Base-by-base conservation (phyloP, 352 stramenopile genomes). In the Pythium coloratum region DNA sequence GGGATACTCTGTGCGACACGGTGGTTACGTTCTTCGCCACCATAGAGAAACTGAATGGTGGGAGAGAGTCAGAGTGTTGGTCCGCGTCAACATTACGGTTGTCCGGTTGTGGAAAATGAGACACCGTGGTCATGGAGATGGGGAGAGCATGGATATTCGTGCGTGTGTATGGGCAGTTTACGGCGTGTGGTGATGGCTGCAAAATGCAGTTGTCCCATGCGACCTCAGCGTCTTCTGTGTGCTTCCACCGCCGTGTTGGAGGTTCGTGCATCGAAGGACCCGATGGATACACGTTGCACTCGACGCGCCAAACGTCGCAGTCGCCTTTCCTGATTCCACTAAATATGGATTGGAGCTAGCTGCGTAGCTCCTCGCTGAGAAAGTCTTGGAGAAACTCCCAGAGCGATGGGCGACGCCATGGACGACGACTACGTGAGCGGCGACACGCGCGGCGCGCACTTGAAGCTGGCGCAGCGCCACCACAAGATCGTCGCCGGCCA, bases 381-480 rank as follows among this genome's bases (percentile, higher is more conserved):
- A 16, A 44, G 36, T 38, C 33, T 38, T 6, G 16, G 36, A 44
- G 36, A 44, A 44, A 44, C 36, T 44, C 36, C 36, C 7, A 10
- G 40, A 24, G 40, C 8, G 40, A 49, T 49, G 40, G 16, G 16
- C 4, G 1, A 13, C 40, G 40, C 8, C 18, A 9, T 51, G 55
- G 58, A 18, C 4, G 40, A 57, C 28, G 68, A 70, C 32, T 75
- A 70, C 38, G 30, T 24, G 6, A 71, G 59, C n/a, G 76, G 82
- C 4, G 65, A 82, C 49, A 82, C 78, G 57, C 80, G 78, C n/a
- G 79, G 77, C 9, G 84, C 76, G 12, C 64, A 90, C 18, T 69
- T 91, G 59, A 80, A 85, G 56, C 84, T 92, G 32, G 82, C 84
- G n/a, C 82, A 90, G 66, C 84, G 84, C 20, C 86, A 91, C 66